phyloP scores from a whole-genome alignment of 345 rosid genomes.

The Hypericum perforatum region DNA sequence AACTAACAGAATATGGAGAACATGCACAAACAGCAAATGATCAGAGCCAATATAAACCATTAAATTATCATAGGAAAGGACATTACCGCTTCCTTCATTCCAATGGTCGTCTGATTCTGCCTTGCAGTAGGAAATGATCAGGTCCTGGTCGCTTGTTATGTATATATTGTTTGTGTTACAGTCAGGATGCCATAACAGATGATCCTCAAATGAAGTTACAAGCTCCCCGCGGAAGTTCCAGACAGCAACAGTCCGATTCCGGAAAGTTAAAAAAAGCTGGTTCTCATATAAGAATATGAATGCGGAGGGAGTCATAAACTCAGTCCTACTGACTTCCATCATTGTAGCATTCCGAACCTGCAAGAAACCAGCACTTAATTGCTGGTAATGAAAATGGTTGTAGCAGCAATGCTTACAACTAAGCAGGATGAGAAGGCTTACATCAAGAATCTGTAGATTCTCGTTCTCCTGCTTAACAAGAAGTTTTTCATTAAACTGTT shows the following conservation, averaged over 20 bases:
- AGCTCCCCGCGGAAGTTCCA: conserved; percentile 98
- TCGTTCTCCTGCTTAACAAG: conserved; percentile 98
- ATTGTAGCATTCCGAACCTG: conserved; percentile 71
- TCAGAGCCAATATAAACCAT: background rate
- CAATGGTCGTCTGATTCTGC: conserved; percentile 86
- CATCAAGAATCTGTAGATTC: conserved; percentile 96
- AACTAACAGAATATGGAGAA: background rate
- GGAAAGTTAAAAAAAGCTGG: conserved; percentile 86
- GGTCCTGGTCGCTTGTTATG: conserved; percentile 96
- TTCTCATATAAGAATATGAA: conserved; percentile 90
- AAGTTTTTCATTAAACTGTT: conserved; percentile 95
- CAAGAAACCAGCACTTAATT: conserved; percentile 2
- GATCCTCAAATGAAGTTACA: conserved; percentile 96
- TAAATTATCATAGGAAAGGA: conserved; percentile 6
- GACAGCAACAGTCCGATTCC: conserved; percentile 75
- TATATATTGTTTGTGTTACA: conserved; percentile 94
- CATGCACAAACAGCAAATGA: no score
- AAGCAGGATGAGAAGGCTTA: conserved; percentile 23
- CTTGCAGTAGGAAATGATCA: conserved; percentile 95
- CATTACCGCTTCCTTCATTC: conserved; percentile 77
- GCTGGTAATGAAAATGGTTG: background rate
- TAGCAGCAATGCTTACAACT: conserved; percentile 1
- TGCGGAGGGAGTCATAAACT: conserved; percentile 94
- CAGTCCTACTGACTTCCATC: conserved; percentile 71
- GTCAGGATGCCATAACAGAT: conserved; percentile 91